phyloP scores from a whole-genome alignment of 164 flowering plant species.

The Akebia trifoliata region DNA sequence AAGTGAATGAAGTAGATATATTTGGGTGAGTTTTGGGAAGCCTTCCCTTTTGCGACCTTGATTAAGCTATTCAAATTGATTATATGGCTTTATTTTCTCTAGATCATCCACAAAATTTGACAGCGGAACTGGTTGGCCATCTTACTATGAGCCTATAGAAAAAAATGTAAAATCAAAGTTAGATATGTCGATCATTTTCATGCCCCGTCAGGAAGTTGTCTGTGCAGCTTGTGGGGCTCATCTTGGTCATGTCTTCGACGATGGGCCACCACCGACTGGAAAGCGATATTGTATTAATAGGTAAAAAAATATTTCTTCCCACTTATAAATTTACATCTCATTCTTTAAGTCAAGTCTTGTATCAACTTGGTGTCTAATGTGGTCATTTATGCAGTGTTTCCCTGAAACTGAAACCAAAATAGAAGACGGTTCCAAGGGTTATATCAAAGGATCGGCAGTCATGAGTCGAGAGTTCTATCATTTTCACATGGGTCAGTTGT shows the following conservation, averaged over 20 bases:
- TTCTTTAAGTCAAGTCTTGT: background rate
- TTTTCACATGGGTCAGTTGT: background rate
- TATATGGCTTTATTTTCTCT: conserved; percentile 2
- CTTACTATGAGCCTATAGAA: conserved; percentile 72
- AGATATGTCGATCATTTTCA: conserved; percentile 82
- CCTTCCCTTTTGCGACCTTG: background rate
- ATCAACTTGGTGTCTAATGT: background rate
- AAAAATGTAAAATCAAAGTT: conserved; percentile 73
- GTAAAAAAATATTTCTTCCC: conserved; percentile 25
- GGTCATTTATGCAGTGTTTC: conserved; percentile 50
- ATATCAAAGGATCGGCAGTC: background rate
- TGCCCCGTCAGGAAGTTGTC: conserved; percentile 85
- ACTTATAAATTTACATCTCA: background rate
- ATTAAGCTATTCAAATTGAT: background rate
- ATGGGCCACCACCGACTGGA: conserved; percentile 94
- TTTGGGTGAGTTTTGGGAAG: background rate
- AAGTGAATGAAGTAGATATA: background rate
- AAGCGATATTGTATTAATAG: conserved; percentile 87
- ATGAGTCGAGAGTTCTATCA: background rate
- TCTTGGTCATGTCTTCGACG: conserved; percentile 92
- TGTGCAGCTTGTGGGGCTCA: conserved; percentile 82
- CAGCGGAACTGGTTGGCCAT: conserved; percentile 99
- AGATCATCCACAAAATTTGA: conserved; percentile 93
- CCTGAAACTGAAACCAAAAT: conserved; percentile 57
- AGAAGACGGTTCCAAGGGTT: background rate